Conservation (phyloP, 192 early-diverging fungal species). For the Podila epicladia region DNA sequence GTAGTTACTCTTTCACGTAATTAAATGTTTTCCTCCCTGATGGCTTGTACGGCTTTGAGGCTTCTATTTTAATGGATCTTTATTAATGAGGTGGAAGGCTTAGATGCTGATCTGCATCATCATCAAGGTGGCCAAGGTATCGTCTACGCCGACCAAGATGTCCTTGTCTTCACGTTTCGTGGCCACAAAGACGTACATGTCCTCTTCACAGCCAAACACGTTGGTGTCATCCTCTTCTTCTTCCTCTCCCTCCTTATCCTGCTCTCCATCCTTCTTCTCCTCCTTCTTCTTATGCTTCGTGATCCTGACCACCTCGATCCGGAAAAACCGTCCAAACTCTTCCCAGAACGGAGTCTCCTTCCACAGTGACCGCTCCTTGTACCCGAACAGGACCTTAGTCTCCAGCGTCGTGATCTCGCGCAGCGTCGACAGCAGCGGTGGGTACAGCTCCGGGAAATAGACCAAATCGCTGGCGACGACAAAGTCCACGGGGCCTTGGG, state of each 20-base stretch:
- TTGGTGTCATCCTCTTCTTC: conserved; percentile 8
- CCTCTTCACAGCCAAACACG: conserved; percentile 54
- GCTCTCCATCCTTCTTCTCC: not conserved
- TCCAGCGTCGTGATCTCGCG: conserved; percentile 38
- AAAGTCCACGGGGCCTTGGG: conserved; percentile 45
- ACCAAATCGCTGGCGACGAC: conserved; percentile 60
- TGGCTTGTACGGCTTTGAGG: not conserved
- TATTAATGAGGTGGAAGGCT: not conserved
- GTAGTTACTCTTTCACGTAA: not conserved
- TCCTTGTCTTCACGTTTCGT: conserved; percentile 48
- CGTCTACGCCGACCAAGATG: conserved; percentile 50
- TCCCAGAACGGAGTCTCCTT: conserved; percentile 65
- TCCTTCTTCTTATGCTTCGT: not conserved
- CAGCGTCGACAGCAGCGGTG: conserved; percentile 49
- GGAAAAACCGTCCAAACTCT: conserved; percentile 61
- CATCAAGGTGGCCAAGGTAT: conserved; percentile 57
- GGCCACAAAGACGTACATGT: conserved; percentile 50
- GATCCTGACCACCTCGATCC: conserved; percentile 56
- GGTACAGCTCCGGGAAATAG: conserved; percentile 63
- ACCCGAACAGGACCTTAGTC: conserved; percentile 58
- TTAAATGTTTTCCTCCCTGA: not conserved
- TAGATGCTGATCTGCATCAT: conserved; percentile 52
- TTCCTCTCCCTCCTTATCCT: not conserved
- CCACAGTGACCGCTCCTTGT: conserved; percentile 58
- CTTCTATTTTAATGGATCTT: not conserved